Evolutionary conservation across 176 grass and related monocot genomes (phyloP), one percentile per base, ranked within the genome.

Genomic region (Panicum miliaceum): DNA sequence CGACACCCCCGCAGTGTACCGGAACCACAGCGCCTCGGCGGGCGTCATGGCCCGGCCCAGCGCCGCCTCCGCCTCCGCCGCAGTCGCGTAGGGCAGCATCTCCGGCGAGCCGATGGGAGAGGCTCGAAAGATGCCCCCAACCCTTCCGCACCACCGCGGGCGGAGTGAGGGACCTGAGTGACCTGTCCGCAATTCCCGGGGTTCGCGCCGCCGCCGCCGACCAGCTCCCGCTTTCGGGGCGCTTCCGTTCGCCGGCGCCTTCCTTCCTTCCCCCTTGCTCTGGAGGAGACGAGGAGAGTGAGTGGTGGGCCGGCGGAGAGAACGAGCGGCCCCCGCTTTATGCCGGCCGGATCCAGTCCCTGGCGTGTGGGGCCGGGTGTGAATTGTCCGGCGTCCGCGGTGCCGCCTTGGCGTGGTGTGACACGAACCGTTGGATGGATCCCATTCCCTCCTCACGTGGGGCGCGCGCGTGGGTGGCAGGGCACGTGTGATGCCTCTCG

Each of bases 81-180:
- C 53, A 41, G 90, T 95, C 77, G 85, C 90, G 91, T 95, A 92
- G 25, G 96, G 89, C 19, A 98, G 79, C 96, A 98, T 96, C 73
- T 71, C 81, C 67, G 61, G 79, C 53, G 64, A 18, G 50, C 42
- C 56, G 18, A 22, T 5, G 6, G 52, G 52, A 8, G 41, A 52
- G 51, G 18, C 29, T 73, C 37, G 20, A 51, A 50, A 46, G 64
- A 32, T 19, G 7, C 79, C 18, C 27, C 5, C 20, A 9, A 16
- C 2, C 35, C 35, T n/a, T 29, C 29, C 25, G 2, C 35, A 32
- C 29, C 29, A 32, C 29, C 29, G 29, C 29, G 29, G 29, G 29
- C 29, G 29, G 29, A 32, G 29, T 32, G 22, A 20, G 47, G 56
- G 19, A n/a, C 53, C 52, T 7, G 52, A 32, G 29, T 32, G 29